These are phyloP conservation scores for Colletotrichum australisinense DNA, from an alignment of 2,329 filamentous ascomycete genomes.

Conservation along the genomic window DNA sequence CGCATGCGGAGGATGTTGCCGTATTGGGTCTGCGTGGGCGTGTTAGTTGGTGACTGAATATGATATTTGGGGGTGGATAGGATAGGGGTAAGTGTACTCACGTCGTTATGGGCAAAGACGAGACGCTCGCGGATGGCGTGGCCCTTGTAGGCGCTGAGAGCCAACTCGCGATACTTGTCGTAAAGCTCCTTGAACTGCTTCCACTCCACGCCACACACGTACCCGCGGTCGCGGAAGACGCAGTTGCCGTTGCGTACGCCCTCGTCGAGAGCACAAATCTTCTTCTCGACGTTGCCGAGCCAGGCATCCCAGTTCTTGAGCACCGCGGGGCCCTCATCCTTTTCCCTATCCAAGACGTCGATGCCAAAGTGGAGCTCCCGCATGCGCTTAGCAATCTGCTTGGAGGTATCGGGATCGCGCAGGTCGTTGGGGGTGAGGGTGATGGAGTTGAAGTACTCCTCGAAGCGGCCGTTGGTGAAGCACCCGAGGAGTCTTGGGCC, in stretches of 20 bases:
- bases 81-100: conserved; percentile 57
- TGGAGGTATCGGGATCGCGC: conserved; percentile 83
- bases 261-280: conserved; percentile 66
- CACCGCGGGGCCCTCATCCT: conserved; percentile 81
- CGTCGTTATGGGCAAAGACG: conserved; percentile 98
- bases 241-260: conserved; percentile 61
- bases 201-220: conserved; percentile 89
- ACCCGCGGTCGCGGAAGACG: conserved; percentile 56
- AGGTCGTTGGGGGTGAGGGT: conserved; percentile 83
- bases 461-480: conserved; percentile 94
- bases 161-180: conserved; percentile 79
- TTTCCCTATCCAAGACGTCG: conserved; percentile 83
- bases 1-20: conserved; percentile 89
- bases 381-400: conserved; percentile 97
- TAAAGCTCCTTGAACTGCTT: conserved; percentile 78
- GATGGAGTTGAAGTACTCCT: conserved; percentile 90
- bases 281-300: conserved; percentile 74
- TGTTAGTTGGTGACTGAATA: background rate
- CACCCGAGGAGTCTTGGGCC: conserved; percentile 91
- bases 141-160: conserved; percentile 79
- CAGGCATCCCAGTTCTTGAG: conserved; percentile 97
- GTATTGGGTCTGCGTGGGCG: conserved; percentile 82
- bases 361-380: conserved; percentile 94
- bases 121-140: conserved; percentile 77
- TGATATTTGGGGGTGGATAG: background rate